Conservation (phyloP, 257 asterid genomes). For the Solanum etuberosum region DNA sequence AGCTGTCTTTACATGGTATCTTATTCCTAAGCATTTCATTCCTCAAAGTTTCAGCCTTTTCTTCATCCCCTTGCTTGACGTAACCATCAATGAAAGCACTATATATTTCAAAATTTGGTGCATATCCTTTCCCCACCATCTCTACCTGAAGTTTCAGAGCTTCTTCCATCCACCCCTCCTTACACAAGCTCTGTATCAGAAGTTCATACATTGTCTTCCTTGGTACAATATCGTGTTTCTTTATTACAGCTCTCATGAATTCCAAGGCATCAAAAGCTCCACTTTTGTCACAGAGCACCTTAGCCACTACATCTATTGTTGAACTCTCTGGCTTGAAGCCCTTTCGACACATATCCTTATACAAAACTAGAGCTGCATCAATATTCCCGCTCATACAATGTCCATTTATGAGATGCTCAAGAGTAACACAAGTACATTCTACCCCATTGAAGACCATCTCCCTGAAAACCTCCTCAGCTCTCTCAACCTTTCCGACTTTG, state of each 20-base stretch:
- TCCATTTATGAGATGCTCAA: conserved; percentile 63
- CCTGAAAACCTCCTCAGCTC: conserved; percentile 58
- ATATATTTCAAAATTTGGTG: conserved; percentile 43
- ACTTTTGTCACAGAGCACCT: conserved; percentile 34
- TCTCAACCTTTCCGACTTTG: conserved; percentile 37
- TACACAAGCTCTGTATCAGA: conserved; percentile 48
- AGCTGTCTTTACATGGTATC: conserved; percentile 4
- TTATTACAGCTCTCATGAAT: conserved; percentile 20
- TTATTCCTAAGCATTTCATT: conserved; percentile 29
- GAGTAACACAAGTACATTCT: conserved; percentile 47
- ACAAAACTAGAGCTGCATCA: conserved; percentile 37
- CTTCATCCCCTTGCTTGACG: conserved; percentile 36
- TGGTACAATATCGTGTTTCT: conserved; percentile 35
- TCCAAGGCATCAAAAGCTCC: conserved; percentile 29
- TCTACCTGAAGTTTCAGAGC: conserved; percentile 63
- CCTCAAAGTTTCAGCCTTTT: conserved; percentile 41
- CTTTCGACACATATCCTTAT: conserved; percentile 52
- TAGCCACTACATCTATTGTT: conserved; percentile 35
- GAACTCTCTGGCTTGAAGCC: conserved; percentile 36
- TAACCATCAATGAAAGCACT: conserved; percentile 51
- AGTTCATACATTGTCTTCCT: conserved; percentile 37
- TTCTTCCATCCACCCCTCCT: conserved; percentile 51
- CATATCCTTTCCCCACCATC: conserved; percentile 68
- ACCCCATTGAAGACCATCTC: conserved; percentile 55
- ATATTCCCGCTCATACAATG: conserved; percentile 42